Conservation (phyloP, 192 early-diverging fungal genomes). For the Podila minutissima region DNA sequence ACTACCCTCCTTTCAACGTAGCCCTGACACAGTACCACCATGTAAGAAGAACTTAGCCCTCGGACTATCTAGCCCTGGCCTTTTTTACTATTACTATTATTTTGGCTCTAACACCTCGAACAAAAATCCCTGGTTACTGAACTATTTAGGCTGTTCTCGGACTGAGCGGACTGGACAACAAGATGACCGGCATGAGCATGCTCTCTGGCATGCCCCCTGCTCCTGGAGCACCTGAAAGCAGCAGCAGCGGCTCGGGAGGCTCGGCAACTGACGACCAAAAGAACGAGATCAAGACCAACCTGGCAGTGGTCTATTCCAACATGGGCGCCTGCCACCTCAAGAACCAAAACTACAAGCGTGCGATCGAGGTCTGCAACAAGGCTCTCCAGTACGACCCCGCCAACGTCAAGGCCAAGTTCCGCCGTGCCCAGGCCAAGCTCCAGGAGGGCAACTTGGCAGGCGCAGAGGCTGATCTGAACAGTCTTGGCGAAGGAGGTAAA, state of each 20-base stretch:
- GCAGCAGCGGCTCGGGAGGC: neutral
- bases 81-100: neutral
- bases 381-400: conserved; percentile 52
- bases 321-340: conserved; percentile 53
- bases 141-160: conserved; percentile 46
- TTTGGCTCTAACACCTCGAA: too few relatives aligned
- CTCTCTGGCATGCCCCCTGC: conserved; percentile 16
- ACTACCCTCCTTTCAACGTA: conserved; percentile 1
- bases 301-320: conserved; percentile 45
- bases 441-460: conserved; percentile 50
- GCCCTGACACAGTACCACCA: conserved; percentile 52
- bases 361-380: conserved; percentile 47
- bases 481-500: conserved; percentile 45
- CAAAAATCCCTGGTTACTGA: neutral
- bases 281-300: conserved; percentile 36
- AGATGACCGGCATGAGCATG: conserved; percentile 49
- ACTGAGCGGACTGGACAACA: conserved; percentile 51
- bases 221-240: neutral
- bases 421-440: conserved; percentile 56
- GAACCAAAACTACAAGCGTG: conserved; percentile 37
- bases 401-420: conserved; percentile 54
- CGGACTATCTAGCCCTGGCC: too few relatives aligned
- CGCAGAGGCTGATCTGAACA: conserved; percentile 47
- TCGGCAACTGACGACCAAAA: conserved; percentile 22
- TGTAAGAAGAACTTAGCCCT: conserved; percentile 17